Evolutionary conservation across 495 filamentous ascomycete genomes (phyloP).

Genomic region (Clohesyomyces aquaticus): DNA sequence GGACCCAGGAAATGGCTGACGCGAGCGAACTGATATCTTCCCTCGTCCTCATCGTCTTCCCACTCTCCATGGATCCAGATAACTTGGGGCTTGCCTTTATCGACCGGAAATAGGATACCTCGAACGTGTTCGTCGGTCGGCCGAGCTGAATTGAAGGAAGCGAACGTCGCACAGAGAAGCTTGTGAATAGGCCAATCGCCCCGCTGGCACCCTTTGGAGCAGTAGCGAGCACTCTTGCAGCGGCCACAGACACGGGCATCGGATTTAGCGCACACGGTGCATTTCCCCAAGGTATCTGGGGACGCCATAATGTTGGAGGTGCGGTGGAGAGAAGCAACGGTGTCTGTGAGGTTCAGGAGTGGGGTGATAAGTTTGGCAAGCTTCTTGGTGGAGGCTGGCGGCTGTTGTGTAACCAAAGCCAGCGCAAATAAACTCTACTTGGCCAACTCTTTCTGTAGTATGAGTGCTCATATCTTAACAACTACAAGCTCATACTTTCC

Average conservation of each 20-base stretch:
- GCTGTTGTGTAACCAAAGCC: too few relatives aligned
- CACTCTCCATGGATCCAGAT: constrained; percentile 41
- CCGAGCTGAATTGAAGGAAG: constrained; percentile 23
- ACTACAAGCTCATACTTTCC: too few relatives aligned
- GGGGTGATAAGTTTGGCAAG: too few relatives aligned
- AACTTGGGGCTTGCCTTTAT: constrained; percentile 34
- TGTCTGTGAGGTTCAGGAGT: too few relatives aligned
- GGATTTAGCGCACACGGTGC: constrained; percentile 11
- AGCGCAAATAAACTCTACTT: too few relatives aligned
- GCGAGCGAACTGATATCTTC: neutral
- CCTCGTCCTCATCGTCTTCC: constrained; percentile 20
- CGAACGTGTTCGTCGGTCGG: constrained; percentile 28
- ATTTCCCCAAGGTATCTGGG: neutral
- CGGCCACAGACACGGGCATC: neutral
- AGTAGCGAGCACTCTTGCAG: constrained; percentile 30
- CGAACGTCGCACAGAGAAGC: constrained; percentile 41
- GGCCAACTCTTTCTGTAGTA: too few relatives aligned
- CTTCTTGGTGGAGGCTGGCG: too few relatives aligned
- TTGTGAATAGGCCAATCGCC: constrained; percentile 45
- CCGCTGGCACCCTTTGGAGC: constrained; percentile 43
- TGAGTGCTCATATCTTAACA: too few relatives aligned
- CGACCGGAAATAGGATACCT: constrained; percentile 43
- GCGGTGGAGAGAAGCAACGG: too few relatives aligned
- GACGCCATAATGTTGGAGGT: too few relatives aligned
- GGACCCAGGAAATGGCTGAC: neutral